These are phyloP conservation scores for Colletotrichum salicis DNA, from an alignment of 2,329 filamentous ascomycete genomes.

Conservation along the genomic window DNA sequence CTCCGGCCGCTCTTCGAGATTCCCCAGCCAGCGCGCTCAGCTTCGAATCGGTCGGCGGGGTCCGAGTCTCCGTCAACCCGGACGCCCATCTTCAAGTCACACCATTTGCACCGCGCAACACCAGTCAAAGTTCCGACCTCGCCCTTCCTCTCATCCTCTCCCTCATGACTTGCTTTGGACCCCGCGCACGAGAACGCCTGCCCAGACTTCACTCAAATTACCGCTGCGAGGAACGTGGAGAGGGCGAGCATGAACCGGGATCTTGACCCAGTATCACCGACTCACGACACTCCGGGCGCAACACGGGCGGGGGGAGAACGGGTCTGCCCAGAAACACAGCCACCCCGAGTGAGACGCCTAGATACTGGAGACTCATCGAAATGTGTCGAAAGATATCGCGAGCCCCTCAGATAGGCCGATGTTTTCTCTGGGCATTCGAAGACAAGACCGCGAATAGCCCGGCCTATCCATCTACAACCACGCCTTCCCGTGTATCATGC, in stretches of 20 bases:
- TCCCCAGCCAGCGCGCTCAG: background rate
- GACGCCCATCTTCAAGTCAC: constrained; percentile 7
- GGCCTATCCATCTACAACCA: constrained; percentile 9
- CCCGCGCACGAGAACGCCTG: constrained; percentile 23
- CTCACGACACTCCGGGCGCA: constrained; percentile 28
- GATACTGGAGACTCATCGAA: constrained; percentile 24
- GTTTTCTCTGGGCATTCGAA: background rate
- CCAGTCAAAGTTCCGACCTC: background rate
- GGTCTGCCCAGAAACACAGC: constrained; percentile 35
- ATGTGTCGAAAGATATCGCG: constrained; percentile 22
- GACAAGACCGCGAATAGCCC: constrained; percentile 6
- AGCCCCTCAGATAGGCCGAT: constrained; percentile 17
- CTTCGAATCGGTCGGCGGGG: constrained; percentile 18
- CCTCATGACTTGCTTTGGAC: background rate
- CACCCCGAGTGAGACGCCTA: constrained; percentile 35
- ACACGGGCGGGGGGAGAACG: constrained; percentile 29
- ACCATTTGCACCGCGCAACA: constrained; percentile 13
- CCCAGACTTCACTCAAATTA: constrained; percentile 22
- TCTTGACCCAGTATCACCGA: constrained; percentile 21
- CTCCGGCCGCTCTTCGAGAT: background rate
- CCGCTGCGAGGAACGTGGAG: constrained; percentile 15
- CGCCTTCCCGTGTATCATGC: constrained; percentile 6
- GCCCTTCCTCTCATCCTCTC: background rate
- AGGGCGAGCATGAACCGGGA: constrained; percentile 20
- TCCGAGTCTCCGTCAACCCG: constrained; percentile 15